A percentile compares a stretch with the other conserved stretches of the same genome.
phyloP scores from a whole-genome alignment of 2,329 filamentous ascomycete species.

The Aureobasidium melanogenum region DNA sequence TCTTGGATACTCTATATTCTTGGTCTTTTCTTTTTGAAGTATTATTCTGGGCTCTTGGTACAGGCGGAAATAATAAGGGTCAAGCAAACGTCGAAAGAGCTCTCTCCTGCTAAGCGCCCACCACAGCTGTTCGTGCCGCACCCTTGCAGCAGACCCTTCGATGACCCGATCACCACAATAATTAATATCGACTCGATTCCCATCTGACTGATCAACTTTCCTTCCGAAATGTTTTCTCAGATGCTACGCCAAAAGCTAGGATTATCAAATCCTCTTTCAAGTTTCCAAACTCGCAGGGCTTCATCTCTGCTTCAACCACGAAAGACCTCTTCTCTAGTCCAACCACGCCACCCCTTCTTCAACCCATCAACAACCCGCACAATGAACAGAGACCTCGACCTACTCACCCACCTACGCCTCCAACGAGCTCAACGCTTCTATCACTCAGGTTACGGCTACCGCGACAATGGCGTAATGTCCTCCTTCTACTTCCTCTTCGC shows the following conservation, averaged over 20 bases:
- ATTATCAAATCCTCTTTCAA: background rate
- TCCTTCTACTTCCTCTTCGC: conserved; percentile 31
- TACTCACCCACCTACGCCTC: background rate
- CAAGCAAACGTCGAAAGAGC: background rate
- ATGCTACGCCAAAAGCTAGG: background rate
- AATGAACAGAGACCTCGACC: background rate
- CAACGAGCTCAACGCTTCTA: background rate
- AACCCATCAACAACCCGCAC: background rate
- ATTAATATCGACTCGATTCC: background rate
- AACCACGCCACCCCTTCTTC: conserved; percentile 6
- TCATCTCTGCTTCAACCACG: background rate
- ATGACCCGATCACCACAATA: background rate
- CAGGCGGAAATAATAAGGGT: background rate
- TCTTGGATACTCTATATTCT: too few species aligned
- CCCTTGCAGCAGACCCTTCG: background rate
- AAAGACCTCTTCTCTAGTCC: background rate
- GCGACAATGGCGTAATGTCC: background rate
- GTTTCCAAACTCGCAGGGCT: background rate
- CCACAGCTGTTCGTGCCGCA: background rate
- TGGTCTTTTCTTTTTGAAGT: too few species aligned
- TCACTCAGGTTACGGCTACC: background rate
- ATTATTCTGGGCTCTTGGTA: too few species aligned
- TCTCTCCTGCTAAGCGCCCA: background rate
- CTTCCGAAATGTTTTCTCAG: background rate
- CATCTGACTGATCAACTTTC: background rate